A percentile compares a stretch with the other conserved stretches of the same genome.
Conservation (phyloP, 768 basidiomycete genomes). For the Suillus variegatus region DNA sequence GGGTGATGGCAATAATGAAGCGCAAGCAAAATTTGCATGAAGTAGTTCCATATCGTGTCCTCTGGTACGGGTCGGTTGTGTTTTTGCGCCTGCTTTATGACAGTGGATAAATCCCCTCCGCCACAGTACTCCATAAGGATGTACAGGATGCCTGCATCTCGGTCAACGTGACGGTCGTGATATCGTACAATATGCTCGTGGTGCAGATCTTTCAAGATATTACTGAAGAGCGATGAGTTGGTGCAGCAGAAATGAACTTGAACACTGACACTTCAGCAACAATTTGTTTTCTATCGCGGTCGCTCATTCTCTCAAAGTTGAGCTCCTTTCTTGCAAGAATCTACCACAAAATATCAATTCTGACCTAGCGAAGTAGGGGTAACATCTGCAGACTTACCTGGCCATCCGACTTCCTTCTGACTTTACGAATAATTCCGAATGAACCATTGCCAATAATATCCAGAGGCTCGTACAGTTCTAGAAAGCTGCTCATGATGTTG, state of each 20-base stretch:
- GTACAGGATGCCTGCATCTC: slow-evolving; percentile 88
- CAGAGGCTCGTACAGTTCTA: slow-evolving; percentile 83
- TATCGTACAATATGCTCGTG: slow-evolving; percentile 97
- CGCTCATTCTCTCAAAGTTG: slow-evolving; percentile 96
- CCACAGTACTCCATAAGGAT: slow-evolving; percentile 99
- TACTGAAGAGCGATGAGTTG: slow-evolving; percentile 47
- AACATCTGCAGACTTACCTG: slow-evolving; percentile 49
- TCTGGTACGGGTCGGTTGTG: slow-evolving; percentile 78
- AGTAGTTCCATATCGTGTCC: slow-evolving; percentile 94
- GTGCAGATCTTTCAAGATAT: slow-evolving; percentile 93
- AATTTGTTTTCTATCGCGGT: slow-evolving; percentile 95
- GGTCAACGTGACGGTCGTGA: slow-evolving; percentile 89
- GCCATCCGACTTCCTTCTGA: slow-evolving; percentile 81
- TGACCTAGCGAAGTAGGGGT: neutral
- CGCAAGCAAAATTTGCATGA: slow-evolving; percentile 89
- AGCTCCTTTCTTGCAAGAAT: slow-evolving; percentile 92
- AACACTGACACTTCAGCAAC: slow-evolving; percentile 91
- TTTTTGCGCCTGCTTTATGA: slow-evolving; percentile 80
- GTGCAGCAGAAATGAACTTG: neutral
- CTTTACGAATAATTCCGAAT: slow-evolving; percentile 97
- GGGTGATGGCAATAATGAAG: slow-evolving; percentile 94
- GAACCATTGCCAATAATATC: slow-evolving; percentile 96
- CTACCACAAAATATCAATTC: slow-evolving; percentile 35
- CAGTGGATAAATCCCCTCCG: slow-evolving; percentile 86
- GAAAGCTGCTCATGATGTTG: slow-evolving; percentile 37